Evolutionary conservation across 805 yeast species (phyloP).

Genomic region (Pichia paraexigua): DNA sequence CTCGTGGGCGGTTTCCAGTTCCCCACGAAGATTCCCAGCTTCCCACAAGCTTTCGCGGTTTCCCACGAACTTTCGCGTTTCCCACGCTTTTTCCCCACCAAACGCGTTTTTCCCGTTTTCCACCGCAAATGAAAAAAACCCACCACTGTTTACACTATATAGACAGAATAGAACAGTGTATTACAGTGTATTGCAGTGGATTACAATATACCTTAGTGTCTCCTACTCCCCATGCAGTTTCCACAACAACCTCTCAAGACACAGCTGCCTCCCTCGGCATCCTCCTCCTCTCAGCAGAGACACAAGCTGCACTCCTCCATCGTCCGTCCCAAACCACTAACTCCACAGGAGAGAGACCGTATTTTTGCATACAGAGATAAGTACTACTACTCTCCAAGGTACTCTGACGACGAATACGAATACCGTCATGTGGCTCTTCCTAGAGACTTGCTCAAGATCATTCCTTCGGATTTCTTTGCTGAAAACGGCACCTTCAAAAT

Average conservation of each 20-base stretch:
- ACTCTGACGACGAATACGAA: conserved; percentile 86
- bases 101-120: no score
- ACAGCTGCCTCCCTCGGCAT: not conserved
- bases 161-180: no score
- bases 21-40: no score
- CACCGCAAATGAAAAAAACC: not conserved
- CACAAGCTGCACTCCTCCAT: not conserved
- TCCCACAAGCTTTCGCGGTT: no score
- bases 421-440: conserved; percentile 97
- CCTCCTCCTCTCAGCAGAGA: not conserved
- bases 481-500: conserved; percentile 92
- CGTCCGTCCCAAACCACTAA: conserved; percentile 49
- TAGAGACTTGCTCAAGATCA: conserved; percentile 86
- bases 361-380: conserved; percentile 87
- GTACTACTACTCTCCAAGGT: conserved; percentile 90
- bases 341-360: conserved; percentile 77
- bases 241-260: not conserved
- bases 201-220: no score
- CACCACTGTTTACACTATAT: no score
- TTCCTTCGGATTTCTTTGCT: conserved; percentile 90
- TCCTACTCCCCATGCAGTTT: not conserved
- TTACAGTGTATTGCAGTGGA: no score
- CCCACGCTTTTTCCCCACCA: no score
- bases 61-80: no score
- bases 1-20: no score